Evolutionary conservation across 257 asterid species (phyloP), one percentile per base, ranked within the genome.

Genomic region (Solanum appendiculatum): DNA sequence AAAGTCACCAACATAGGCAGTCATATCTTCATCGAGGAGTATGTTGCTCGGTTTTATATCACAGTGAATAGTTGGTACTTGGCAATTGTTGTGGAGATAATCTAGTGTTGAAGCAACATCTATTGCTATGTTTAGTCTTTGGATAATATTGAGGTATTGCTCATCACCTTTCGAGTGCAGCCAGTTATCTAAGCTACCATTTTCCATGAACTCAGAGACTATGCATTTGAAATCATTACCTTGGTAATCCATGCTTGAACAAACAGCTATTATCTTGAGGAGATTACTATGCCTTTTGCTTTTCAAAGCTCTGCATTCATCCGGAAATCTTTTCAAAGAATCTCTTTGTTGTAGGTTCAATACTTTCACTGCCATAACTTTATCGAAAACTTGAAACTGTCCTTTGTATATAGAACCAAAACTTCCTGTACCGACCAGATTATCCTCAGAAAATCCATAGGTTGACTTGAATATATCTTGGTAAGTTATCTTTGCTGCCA

Each of bases 121-220:
- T 8, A 91, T 36, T 14, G 89, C 91, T 9, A 88, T 86, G 70
- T 63, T 86, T 25, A 91, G 74, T 60, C 92, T 86, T 44, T 88
- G 88, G 34, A 48, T 39, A 14, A 89, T 40, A 51, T 29, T 63
- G 25, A 89, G 40, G 68, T 60, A 69, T 37, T 89, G 42, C 40
- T 70, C 82, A 14, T 69, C 60, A 56, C 44, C 44, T 70, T 15
- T 58, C 0, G 81, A 85, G 48, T 89, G 92, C 78, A 90, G 48
- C 91, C 91, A 90, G 16, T 73, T 34, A n/a, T 92, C 91, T 51
- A 92, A 54, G 70, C 84, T 85, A 75, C 93, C 92, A 18, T 91
- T 90, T 25, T 48, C 72, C 91, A 91, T 89, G 33, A 66, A 87
- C 88, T 88, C 90, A 6, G 58, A 87, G 12, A 90, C 89, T 6